Evolutionary conservation across 2,329 filamentous ascomycete species (phyloP), one percentile per base, ranked within the genome.

Genomic region (Thielaviopsis cerberus): DNA sequence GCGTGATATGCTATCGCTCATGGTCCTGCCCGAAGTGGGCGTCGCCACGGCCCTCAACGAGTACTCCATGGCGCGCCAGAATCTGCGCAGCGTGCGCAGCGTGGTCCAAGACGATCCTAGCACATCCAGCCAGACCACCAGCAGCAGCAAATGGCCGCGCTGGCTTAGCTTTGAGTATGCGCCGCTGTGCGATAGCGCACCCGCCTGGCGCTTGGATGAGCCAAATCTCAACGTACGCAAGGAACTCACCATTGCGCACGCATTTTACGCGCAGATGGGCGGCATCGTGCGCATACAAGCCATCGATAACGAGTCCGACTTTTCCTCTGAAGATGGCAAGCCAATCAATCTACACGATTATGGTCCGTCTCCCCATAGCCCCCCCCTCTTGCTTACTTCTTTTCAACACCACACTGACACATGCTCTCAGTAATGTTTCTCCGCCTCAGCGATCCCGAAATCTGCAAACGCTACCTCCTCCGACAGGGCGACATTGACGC

Each of bases 401-500:
- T 30, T 6, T 6, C 27, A 30, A 6, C 27, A 30, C 27, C 27
- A 11, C 11, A 11, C 27, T 30, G 11, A 30, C 27, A 30, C 6
- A 5, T 30, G 6, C 11, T 30, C 4, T 4, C 34, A 41, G 34
- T 41, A 6, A 41, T 41, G 34, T 41, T 41, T 41, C 34, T 41
- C 6, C 34, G 34, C 34, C 34, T 41, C 8, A 4, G 7, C 13
- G 8, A 34, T 34, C 10, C 51, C 1, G 45, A n/a, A 5, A 34
- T 37, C 10, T 53, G 54, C 25, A 45, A 57, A 41, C 55, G 51
- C 25, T 60, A 24, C 57, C 61, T 20, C 60, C 58, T 23, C 27
- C 48, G 23, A 58, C 55, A 54, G 50, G 61, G 55, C 11, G 57
- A 68, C 41, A 69, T 71, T 22, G 63, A 61, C 55, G 67, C 69